These are phyloP conservation scores for Calonectria hawksworthii DNA, from an alignment of 2,329 filamentous ascomycete species.

Conservation along the genomic window DNA sequence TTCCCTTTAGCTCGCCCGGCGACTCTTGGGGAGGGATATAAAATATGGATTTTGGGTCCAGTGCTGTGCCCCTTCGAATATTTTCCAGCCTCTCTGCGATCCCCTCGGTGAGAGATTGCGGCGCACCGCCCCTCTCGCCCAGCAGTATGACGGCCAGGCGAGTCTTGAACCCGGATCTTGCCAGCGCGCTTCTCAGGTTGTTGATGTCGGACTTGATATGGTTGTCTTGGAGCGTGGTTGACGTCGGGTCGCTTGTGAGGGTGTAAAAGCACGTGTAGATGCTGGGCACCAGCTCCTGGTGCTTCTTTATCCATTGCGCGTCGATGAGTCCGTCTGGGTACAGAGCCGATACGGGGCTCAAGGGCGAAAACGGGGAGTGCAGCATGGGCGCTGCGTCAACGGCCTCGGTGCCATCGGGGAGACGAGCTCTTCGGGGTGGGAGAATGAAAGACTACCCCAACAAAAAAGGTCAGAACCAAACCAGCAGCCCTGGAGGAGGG, in stretches of 20 bases:
- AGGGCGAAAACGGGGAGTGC: conserved; percentile 92
- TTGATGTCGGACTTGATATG: conserved; percentile 90
- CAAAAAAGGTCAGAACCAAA: conserved; percentile 43
- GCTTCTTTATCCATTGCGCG: conserved; percentile 87
- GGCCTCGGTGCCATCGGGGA: conserved; percentile 65
- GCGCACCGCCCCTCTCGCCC: conserved; percentile 45
- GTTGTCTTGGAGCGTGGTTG: conserved; percentile 85
- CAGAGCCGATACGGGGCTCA: conserved; percentile 84
- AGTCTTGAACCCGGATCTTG: conserved; percentile 81
- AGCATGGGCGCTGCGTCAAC: conserved; percentile 69
- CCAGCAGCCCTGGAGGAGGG: conserved; percentile 21
- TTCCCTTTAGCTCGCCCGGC: conserved; percentile 77
- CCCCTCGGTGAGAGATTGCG: conserved; percentile 71
- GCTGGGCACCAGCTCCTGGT: conserved; percentile 86
- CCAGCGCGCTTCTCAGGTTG: conserved; percentile 77
- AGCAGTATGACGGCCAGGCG: conserved; percentile 77
- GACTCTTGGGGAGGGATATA: conserved; percentile 84
- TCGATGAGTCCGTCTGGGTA: conserved; percentile 94
- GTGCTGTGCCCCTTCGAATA: conserved; percentile 82
- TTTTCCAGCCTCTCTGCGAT: conserved; percentile 79
- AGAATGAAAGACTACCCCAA: conserved; percentile 64
- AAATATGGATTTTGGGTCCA: conserved; percentile 89
- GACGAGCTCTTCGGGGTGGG: conserved; percentile 69
- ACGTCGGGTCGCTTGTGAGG: conserved; percentile 79
- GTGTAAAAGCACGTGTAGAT: conserved; percentile 86